phyloP scores from a whole-genome alignment of 169 alveolate genomes.

The Babesia ovis region DNA sequence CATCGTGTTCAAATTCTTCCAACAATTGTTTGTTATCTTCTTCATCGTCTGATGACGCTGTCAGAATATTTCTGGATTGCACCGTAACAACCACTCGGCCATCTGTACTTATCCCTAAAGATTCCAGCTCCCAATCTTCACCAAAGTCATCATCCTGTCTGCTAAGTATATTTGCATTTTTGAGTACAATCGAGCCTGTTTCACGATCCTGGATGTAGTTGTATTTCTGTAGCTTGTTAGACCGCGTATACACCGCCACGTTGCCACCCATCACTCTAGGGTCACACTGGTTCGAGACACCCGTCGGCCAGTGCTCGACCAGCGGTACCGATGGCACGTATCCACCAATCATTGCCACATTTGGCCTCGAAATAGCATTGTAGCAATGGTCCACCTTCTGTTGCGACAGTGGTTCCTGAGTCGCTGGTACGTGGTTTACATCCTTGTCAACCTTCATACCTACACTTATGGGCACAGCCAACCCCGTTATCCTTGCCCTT shows the following conservation, averaged over 20 bases:
- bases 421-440: not conserved
- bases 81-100: conserved; percentile 46
- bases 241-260: conserved; percentile 39
- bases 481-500: conserved; percentile 15
- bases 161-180: conserved; percentile 44
- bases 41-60: not conserved
- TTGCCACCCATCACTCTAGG: conserved; percentile 35
- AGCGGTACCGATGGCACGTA: conserved; percentile 20
- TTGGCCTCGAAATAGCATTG: conserved; percentile 7
- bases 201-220: conserved; percentile 52
- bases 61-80: conserved; percentile 26
- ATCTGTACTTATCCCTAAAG: conserved; percentile 9
- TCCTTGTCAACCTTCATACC: conserved; percentile 52
- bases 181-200: conserved; percentile 27
- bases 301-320: conserved; percentile 41
- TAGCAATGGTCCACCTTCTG: not conserved
- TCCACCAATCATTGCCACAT: conserved; percentile 6
- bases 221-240: conserved; percentile 52
- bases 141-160: conserved; percentile 66
- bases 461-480: conserved; percentile 37
- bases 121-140: conserved; percentile 45
- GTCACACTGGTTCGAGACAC: not conserved
- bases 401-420: not conserved
- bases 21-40: not conserved
- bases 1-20: conserved; percentile 42